Evolutionary conservation across 495 filamentous ascomycete species (phyloP).

Genomic region (Geopyxis carbonaria): DNA sequence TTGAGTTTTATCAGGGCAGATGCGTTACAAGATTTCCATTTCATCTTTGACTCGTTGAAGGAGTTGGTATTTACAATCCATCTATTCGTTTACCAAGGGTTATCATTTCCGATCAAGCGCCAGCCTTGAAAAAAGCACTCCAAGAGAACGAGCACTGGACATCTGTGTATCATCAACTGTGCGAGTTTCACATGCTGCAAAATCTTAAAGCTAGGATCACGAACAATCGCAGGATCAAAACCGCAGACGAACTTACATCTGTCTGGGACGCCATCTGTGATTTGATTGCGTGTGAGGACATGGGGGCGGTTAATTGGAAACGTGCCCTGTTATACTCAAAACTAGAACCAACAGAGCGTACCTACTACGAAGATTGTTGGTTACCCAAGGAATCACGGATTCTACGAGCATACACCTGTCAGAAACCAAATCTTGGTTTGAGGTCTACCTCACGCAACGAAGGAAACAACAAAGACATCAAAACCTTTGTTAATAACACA

Average conservation of each 20-base stretch:
- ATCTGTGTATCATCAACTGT: slow-evolving; percentile 1
- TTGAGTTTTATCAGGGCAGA: slow-evolving; percentile 1
- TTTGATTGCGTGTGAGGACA: no score
- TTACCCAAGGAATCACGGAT: neutral
- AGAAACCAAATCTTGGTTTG: neutral
- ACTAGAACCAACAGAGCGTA: neutral
- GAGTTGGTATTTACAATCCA: neutral
- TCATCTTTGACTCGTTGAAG: neutral
- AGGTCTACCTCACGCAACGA: neutral
- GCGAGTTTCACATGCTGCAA: slow-evolving; percentile 1
- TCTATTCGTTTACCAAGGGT: neutral
- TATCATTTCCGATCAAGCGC: slow-evolving; percentile 1
- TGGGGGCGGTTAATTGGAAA: no score
- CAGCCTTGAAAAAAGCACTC: neutral
- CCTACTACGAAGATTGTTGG: neutral
- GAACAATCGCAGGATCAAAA: no score
- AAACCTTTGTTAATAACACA: neutral
- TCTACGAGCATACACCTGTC: neutral
- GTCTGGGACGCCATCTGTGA: no score
- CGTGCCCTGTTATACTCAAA: no score
- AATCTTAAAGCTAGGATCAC: no score
- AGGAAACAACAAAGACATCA: neutral
- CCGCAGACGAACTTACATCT: no score
- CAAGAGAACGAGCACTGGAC: neutral
- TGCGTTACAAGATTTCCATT: neutral